Conservation (phyloP, 352 stramenopile species). For the Phytophthora macrochlamydospora region DNA sequence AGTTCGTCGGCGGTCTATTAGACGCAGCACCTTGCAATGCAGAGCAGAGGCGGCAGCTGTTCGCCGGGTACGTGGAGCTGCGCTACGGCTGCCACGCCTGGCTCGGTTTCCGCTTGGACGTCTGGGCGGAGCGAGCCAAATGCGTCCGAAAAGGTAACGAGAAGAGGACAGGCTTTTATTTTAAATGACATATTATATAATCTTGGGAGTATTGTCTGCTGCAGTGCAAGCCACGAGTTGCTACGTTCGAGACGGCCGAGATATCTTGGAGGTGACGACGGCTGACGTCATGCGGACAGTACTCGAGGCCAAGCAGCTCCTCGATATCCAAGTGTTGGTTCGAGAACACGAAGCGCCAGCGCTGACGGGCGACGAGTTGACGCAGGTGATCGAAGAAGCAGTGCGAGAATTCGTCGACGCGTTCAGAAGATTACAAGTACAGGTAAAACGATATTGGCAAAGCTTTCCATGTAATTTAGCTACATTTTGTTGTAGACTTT, state of each 20-base stretch:
- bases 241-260: constrained; percentile 23
- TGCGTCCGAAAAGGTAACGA: constrained; percentile 24
- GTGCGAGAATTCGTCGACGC: constrained; percentile 15
- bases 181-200: too few species aligned
- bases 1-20: constrained; percentile 17
- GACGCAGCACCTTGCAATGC: too few species aligned
- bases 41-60: constrained; percentile 13
- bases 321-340: constrained; percentile 8
- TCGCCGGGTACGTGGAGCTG: constrained; percentile 35
- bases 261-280: constrained; percentile 4
- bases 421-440: constrained; percentile 32
- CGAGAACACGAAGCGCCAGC: constrained; percentile 6
- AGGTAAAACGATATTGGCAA: constrained; percentile 18
- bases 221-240: constrained; percentile 34
- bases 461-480: background rate
- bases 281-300: constrained; percentile 10
- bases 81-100: constrained; percentile 30
- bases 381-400: constrained; percentile 18
- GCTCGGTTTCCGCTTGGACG: constrained; percentile 29
- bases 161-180: background rate
- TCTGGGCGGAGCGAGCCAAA: constrained; percentile 23
- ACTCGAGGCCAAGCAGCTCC: constrained; percentile 20
- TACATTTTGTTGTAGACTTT: constrained; percentile 11
- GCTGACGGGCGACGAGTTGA: constrained; percentile 30
- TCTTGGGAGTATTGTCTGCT: too few species aligned